phyloP scores from a whole-genome alignment of 192 early-diverging fungal species.

The Podila verticillata region DNA sequence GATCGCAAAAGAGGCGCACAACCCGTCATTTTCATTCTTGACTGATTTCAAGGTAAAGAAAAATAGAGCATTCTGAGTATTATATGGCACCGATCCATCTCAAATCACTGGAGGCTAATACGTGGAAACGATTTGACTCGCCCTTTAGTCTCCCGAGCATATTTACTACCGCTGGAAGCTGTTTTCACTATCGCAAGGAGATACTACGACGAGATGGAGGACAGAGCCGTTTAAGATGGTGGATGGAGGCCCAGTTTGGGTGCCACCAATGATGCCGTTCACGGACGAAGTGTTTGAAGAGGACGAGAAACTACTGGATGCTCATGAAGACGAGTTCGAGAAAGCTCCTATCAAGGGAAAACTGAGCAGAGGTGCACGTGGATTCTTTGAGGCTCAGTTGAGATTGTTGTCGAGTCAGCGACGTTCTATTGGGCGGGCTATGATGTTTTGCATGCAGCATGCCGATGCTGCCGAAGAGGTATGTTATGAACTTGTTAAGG shows the following conservation, averaged over 20 bases:
- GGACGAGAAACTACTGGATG: slow-evolving; percentile 52
- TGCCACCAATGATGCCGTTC: slow-evolving; percentile 81
- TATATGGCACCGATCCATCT: too few relatives aligned
- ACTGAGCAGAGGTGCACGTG: slow-evolving; percentile 57
- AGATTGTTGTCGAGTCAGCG: slow-evolving; percentile 56
- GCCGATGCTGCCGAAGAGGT: slow-evolving; percentile 83
- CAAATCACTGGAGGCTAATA: too few relatives aligned
- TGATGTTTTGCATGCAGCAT: slow-evolving; percentile 87
- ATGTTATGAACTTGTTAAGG: neutral
- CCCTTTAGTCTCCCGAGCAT: slow-evolving; percentile 72
- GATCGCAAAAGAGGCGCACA: slow-evolving; percentile 60
- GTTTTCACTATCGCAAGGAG: slow-evolving; percentile 88
- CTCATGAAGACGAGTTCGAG: slow-evolving; percentile 55
- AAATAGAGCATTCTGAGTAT: neutral
- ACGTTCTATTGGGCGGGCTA: slow-evolving; percentile 75
- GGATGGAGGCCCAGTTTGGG: slow-evolving; percentile 83
- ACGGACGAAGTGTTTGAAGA: slow-evolving; percentile 74
- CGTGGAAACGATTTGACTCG: neutral
- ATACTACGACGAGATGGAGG: slow-evolving; percentile 76
- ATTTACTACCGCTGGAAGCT: slow-evolving; percentile 94
- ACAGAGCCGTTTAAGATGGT: slow-evolving; percentile 89
- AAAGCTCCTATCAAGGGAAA: slow-evolving; percentile 53
- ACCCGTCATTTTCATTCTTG: slow-evolving; percentile 79
- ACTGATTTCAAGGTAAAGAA: slow-evolving; percentile 72
- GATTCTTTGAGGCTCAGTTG: slow-evolving; percentile 57